These are phyloP conservation scores for Starmerella sp. DNA, from an alignment of 805 yeast species.

Conservation along the genomic window DNA sequence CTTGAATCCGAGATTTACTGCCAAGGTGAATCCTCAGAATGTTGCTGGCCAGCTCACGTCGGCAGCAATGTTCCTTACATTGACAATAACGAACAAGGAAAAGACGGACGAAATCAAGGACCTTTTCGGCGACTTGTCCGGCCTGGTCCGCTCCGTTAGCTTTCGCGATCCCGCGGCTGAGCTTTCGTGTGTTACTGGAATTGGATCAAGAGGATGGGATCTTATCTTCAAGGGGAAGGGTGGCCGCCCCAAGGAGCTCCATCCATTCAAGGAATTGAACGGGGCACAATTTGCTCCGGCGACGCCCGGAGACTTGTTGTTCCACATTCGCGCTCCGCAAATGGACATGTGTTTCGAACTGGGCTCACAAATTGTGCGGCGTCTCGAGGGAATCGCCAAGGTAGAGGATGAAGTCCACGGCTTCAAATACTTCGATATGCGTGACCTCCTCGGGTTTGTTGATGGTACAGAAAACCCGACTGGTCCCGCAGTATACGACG, in stretches of 20 bases:
- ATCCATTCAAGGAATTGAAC: constrained; percentile 19
- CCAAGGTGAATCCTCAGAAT: constrained; percentile 5
- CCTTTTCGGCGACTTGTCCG: constrained; percentile 6
- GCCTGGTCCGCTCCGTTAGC: background rate
- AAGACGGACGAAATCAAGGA: constrained; percentile 4
- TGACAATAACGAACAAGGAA: constrained; percentile 2
- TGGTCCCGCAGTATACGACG: constrained; percentile 10
- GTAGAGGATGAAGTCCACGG: constrained; percentile 23
- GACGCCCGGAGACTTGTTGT: constrained; percentile 23
- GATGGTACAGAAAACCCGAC: constrained; percentile 24
- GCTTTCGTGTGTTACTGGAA: constrained; percentile 12
- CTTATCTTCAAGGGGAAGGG: constrained; percentile 4
- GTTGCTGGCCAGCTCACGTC: constrained; percentile 9
- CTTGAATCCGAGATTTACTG: background rate
- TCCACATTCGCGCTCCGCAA: constrained; percentile 21
- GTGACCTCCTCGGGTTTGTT: constrained; percentile 23
- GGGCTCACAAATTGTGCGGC: constrained; percentile 12
- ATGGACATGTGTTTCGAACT: constrained; percentile 22
- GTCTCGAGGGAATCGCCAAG: constrained; percentile 15
- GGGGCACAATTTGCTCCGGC: constrained; percentile 21
- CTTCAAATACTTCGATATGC: constrained; percentile 22
- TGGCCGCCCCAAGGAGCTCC: constrained; percentile 20
- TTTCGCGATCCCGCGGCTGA: background rate
- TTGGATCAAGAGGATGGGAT: constrained; percentile 20
- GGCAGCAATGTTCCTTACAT: constrained; percentile 10